phyloP scores from a whole-genome alignment of 352 stramenopile genomes.

The Globisporangium canariense region DNA sequence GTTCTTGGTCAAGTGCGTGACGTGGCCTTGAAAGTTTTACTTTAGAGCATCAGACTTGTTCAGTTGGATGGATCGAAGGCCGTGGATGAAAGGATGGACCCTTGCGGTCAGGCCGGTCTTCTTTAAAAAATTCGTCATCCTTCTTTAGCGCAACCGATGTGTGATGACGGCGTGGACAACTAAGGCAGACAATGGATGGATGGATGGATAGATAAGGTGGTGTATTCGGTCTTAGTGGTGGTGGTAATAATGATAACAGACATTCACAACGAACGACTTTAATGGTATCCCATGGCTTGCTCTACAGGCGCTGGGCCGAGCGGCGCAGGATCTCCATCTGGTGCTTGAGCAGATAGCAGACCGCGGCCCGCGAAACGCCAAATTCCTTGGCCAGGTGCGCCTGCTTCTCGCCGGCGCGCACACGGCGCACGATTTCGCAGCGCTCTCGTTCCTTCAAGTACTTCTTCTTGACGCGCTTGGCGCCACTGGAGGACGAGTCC shows the following conservation, averaged over 20 bases:
- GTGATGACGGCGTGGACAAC: not conserved
- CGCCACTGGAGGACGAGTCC: not conserved
- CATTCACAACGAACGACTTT: not conserved
- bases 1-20: not conserved
- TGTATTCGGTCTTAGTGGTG: not conserved
- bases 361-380: constrained; percentile 51
- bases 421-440: constrained; percentile 59
- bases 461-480: constrained; percentile 58
- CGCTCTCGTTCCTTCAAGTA: constrained; percentile 65
- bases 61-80: too few species aligned
- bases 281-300: not conserved
- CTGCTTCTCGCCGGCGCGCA: constrained; percentile 57
- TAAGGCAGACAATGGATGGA: not conserved
- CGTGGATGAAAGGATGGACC: too few species aligned
- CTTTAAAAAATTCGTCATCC: not conserved
- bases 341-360: constrained; percentile 67
- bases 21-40: too few species aligned
- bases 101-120: too few species aligned
- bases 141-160: not conserved
- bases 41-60: not conserved
- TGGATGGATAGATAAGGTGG: not conserved
- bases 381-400: constrained; percentile 65
- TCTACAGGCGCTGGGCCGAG: constrained; percentile 36
- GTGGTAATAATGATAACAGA: constrained; percentile 2
- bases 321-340: constrained; percentile 57